Evolutionary conservation across 305 asterid species (phyloP).

Genomic region (Fraxinus greggii): DNA sequence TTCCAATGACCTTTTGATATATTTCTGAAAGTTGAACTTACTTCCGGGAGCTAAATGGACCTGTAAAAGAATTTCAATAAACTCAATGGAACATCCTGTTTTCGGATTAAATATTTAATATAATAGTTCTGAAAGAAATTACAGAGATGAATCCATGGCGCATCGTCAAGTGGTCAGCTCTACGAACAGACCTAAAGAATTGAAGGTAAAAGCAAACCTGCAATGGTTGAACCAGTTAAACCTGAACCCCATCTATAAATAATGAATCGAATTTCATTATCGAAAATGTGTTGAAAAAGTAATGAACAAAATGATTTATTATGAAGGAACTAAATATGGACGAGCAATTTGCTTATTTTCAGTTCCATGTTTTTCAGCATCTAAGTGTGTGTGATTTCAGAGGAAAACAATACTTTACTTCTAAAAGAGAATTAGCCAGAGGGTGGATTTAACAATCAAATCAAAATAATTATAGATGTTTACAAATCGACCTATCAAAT

Average conservation of each 20-base stretch:
- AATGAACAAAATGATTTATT: neutral
- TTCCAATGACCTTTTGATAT: slow-evolving; percentile 76
- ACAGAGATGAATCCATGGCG: slow-evolving; percentile 91
- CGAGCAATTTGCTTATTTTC: neutral
- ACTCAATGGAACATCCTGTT: neutral
- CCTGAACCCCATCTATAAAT: neutral
- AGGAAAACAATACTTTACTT: neutral
- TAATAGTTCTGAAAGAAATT: slow-evolving; percentile 30
- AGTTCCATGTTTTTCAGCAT: neutral
- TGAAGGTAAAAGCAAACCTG: slow-evolving; percentile 86
- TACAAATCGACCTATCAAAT: neutral
- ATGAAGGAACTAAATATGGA: neutral
- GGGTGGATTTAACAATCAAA: neutral
- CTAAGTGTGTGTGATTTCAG: neutral
- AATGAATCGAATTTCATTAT: neutral
- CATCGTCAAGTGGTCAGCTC: slow-evolving; percentile 77
- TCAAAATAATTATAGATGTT: neutral
- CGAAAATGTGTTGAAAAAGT: neutral
- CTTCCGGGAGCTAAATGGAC: slow-evolving; percentile 83
- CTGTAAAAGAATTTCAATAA: slow-evolving; percentile 18
- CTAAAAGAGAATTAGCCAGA: neutral
- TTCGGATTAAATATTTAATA: neutral
- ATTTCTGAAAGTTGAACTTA: slow-evolving; percentile 71
- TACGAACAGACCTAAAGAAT: slow-evolving; percentile 75
- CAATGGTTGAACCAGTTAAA: slow-evolving; percentile 3